A percentile compares a stretch with the other conserved stretches of the same genome.
These are phyloP conservation scores for Prototheca stagnorum DNA, from an alignment of 163 green algal species.

Conservation along the genomic window DNA sequence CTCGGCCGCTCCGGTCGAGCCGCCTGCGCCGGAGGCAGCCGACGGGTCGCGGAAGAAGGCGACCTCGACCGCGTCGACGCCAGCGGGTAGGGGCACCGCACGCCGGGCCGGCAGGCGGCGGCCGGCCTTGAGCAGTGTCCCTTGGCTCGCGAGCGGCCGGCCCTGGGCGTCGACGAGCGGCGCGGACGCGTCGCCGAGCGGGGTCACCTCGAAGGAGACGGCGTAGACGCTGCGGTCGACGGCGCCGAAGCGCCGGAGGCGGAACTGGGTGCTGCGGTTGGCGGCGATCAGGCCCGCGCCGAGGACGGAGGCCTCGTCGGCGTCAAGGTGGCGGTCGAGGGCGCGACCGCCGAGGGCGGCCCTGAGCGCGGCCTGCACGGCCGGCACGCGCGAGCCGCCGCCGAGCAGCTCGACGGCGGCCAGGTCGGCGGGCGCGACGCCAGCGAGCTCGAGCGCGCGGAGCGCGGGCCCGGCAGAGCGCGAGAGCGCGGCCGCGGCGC, in stretches of 20 bases:
- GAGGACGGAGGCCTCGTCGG: constrained; percentile 85
- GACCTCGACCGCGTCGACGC: too few species aligned
- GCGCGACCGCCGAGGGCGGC: constrained; percentile 45
- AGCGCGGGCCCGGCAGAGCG: neutral
- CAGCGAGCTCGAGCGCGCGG: constrained; percentile 57
- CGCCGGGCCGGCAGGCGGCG: too few species aligned
- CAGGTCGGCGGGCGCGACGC: constrained; percentile 46
- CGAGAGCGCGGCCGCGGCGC: constrained; percentile 23
- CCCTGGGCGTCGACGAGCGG: too few species aligned
- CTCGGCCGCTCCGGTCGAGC: too few species aligned
- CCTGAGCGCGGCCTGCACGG: constrained; percentile 53
- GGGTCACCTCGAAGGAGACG: constrained; percentile 30
- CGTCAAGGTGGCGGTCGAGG: constrained; percentile 89
- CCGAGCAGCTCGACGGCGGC: constrained; percentile 84
- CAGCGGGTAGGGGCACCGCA: too few species aligned
- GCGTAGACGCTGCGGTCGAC: constrained; percentile 62
- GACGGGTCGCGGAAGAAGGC: too few species aligned
- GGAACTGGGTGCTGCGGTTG: constrained; percentile 88
- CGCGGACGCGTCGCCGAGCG: constrained; percentile 3
- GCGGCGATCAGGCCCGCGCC: constrained; percentile 81
- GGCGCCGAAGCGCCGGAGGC: constrained; percentile 84
- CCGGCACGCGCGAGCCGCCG: constrained; percentile 67
- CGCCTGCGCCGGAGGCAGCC: too few species aligned
- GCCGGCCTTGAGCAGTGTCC: too few species aligned
- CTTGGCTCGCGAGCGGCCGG: too few species aligned